Evolutionary conservation across 495 filamentous ascomycete genomes (phyloP).

Genomic region (Penicillium lagena): DNA sequence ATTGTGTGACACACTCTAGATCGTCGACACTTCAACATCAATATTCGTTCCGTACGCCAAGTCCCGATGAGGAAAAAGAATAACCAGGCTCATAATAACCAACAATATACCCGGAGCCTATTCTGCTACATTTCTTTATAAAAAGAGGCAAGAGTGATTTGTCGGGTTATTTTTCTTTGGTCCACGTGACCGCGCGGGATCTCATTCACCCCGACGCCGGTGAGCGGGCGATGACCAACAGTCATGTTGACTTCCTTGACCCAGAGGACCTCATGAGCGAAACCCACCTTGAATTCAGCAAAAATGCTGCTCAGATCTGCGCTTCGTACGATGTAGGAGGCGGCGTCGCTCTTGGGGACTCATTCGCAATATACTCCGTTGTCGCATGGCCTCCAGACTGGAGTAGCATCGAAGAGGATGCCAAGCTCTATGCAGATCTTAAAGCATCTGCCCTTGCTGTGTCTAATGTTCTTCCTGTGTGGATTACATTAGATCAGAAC

Average conservation of each 20-base stretch:
- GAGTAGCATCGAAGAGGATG: neutral
- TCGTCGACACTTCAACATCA: no score
- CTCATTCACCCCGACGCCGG: no score
- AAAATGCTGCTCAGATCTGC: conserved; percentile 1
- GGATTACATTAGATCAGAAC: neutral
- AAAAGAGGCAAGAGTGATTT: no score
- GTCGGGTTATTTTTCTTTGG: no score
- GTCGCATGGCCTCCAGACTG: conserved; percentile 3
- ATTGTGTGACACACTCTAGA: no score
- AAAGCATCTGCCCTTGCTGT: neutral
- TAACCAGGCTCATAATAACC: no score
- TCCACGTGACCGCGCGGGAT: no score
- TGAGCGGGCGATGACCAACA: neutral
- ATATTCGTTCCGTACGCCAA: no score
- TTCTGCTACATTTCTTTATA: no score
- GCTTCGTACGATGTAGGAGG: conserved; percentile 3
- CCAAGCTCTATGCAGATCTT: neutral
- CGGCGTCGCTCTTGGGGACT: conserved; percentile 1
- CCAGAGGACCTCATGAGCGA: neutral
- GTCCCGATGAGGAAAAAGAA: no score
- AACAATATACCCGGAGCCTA: no score
- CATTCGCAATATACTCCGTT: conserved; percentile 6
- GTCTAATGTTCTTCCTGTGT: neutral
- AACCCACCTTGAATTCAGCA: neutral
- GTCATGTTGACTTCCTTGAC: neutral